Base-by-base conservation (phyloP, 164 flowering plant species). In the Kalanchoe fedtschenkoi region DNA sequence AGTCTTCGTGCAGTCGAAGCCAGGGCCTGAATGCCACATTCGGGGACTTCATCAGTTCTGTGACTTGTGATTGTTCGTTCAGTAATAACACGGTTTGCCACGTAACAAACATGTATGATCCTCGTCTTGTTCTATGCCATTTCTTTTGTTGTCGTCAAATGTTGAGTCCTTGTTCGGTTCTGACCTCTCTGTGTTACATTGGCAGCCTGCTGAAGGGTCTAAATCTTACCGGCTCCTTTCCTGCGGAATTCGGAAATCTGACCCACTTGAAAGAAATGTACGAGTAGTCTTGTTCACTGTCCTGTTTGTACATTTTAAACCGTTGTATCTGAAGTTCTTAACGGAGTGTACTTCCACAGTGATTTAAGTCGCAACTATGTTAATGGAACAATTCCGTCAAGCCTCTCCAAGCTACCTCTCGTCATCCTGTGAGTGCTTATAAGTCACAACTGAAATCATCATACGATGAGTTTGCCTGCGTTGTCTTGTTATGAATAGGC, bases 181-280 rank as follows among this genome's bases (percentile, higher is more conserved):
- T 2, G 21, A 44, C 6, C 26, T 44, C 7, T 44, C 8, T n/a
- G 10, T 44, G 51, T 44, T 44, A 44, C 9, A 2, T 5, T 13
- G 55, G 26, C 83, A 91, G 97, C 38, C 56, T 34, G 73, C 69
- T 90, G 61, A 83, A 79, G 72, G 72, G 78, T 62, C 70, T 81
- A 16, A 83, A 78, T 67, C 67, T 88, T 58, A 68, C 76, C 34
- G 96, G 92, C 67, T 59, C 32, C 22, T n/a, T 90, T 28, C 92
- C 97, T 3, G 74, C 39, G n/a, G 96, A 90, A 64, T 79, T 93
- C 57, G 79, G 70, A 26, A 73, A 81, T 59, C 88, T 90, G 57
- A 68, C 82, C 59, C 38, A 57, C 57, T 79, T 93, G 64, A 42
- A 22, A 59, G 74, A 67, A 62, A 21, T 93, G 98, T 93, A 76